Conservation (phyloP, 176 grass and related monocot genomes). For the Puya raimondii region DNA sequence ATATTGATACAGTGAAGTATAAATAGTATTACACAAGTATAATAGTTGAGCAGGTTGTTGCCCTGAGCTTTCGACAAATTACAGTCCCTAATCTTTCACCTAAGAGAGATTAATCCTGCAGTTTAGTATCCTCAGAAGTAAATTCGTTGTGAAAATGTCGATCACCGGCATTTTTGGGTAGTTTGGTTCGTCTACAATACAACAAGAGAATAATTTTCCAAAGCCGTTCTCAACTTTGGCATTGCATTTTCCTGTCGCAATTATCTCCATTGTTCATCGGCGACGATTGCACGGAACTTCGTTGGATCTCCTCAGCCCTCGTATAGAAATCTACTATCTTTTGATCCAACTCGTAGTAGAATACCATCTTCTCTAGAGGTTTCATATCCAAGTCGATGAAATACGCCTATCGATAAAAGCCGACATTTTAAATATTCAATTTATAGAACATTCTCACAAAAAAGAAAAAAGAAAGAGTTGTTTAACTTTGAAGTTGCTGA, state of each 20-base stretch:
- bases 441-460: not conserved
- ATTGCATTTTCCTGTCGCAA: not conserved
- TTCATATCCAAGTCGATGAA: constrained; percentile 89
- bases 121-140: too few species aligned
- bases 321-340: constrained; percentile 76
- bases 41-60: too few species aligned
- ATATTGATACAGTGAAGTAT: too few species aligned
- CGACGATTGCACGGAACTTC: not conserved
- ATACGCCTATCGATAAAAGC: constrained; percentile 36
- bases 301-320: not conserved
- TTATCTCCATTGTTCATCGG: not conserved
- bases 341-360: constrained; percentile 63
- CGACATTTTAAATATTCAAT: not conserved
- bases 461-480: not conserved
- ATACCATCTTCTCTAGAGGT: constrained; percentile 63
- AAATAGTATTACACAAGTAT: too few species aligned
- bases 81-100: too few species aligned
- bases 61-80: too few species aligned
- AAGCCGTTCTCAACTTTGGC: not conserved
- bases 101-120: too few species aligned
- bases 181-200: not conserved
- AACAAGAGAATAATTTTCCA: not conserved
- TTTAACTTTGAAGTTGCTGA: too few species aligned
- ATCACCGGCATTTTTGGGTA: too few species aligned
- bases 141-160: too few species aligned